Conservation (phyloP, 2,329 filamentous ascomycete species). For the Cercospora beticola region DNA sequence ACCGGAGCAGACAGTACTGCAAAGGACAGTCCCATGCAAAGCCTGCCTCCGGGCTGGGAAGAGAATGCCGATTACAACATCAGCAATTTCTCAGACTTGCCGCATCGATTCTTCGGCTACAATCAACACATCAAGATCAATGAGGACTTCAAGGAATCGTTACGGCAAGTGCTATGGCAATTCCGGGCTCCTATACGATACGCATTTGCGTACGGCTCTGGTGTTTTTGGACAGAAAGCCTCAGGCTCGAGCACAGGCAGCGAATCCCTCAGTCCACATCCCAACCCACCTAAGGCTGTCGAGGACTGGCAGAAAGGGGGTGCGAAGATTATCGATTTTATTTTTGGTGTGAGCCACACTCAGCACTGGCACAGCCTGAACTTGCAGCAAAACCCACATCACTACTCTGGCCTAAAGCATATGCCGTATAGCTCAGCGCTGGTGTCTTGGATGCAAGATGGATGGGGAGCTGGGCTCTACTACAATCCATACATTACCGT, state of each 20-base stretch:
- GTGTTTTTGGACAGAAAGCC: slow-evolving; percentile 80
- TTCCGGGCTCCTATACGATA: slow-evolving; percentile 93
- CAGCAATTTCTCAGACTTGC: slow-evolving; percentile 72
- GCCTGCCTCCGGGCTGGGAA: slow-evolving; percentile 65
- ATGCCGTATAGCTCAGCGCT: slow-evolving; percentile 71
- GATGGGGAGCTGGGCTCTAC: slow-evolving; percentile 89
- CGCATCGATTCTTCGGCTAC: slow-evolving; percentile 78
- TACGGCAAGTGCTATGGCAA: slow-evolving; percentile 84
- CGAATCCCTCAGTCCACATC: slow-evolving; percentile 66
- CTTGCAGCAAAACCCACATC: slow-evolving; percentile 79
- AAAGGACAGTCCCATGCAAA: slow-evolving; percentile 32
- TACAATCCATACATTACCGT: slow-evolving; percentile 95
- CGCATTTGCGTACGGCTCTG: slow-evolving; percentile 95
- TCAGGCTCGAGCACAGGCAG: slow-evolving; percentile 45
- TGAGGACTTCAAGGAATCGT: slow-evolving; percentile 86
- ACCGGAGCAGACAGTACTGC: slow-evolving; percentile 22
- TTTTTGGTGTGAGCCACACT: slow-evolving; percentile 90
- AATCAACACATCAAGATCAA: slow-evolving; percentile 98
- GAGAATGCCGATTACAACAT: slow-evolving; percentile 70
- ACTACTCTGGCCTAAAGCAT: slow-evolving; percentile 83
- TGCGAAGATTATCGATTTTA: slow-evolving; percentile 98
- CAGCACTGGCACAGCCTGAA: slow-evolving; percentile 98
- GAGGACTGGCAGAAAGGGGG: slow-evolving; percentile 80
- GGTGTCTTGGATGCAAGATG: slow-evolving; percentile 82
- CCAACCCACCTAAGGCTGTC: slow-evolving; percentile 76